Evolutionary conservation across 768 basidiomycete species (phyloP), one percentile per base, ranked within the genome.

Genomic region (Tremella fuciformis): DNA sequence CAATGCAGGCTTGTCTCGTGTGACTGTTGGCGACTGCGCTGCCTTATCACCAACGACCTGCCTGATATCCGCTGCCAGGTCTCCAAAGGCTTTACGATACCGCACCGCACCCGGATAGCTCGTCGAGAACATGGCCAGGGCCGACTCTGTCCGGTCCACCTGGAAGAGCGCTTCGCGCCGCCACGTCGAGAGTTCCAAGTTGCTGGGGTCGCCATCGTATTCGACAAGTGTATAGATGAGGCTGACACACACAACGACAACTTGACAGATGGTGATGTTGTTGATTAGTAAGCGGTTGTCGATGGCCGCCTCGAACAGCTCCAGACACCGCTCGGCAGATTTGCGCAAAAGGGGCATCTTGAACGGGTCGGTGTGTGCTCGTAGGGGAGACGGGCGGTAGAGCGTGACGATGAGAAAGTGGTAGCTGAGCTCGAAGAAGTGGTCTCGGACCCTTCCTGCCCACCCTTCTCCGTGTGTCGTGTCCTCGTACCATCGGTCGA

Each of bases 401-500:
- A 51, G 13, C 15, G n/a, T 11, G 24, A 19, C 19, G 25, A 51
- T 7, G 13, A 51, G 26, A 26, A 51, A 16, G 25, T 34, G 7
- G 24, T 51, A 51, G 26, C 34, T n/a, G 53, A 41, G 34, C 37
- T 54, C 53, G n/a, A 54, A 40, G 18, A 39, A 25, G 7, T 13
- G 13, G 34, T 38, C n/a, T n/a, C n/a, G n/a, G n/a, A n/a, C n/a
- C n/a, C n/a, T n/a, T n/a, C n/a, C n/a, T n/a, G n/a, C n/a, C n/a
- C n/a, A n/a, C n/a, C n/a, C n/a, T n/a, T n/a, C n/a, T n/a, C n/a
- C n/a, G n/a, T n/a, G n/a, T n/a, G n/a, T n/a, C n/a, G n/a, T n/a
- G n/a, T n/a, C n/a, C n/a, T n/a, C n/a, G n/a, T n/a, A 41, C 53
- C 53, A 54, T 9, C n/a, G 15, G 38, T 54, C 53, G n/a, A 54